Percentiles rank a stretch among this genome's conserved stretches.
Evolutionary conservation across 2,329 filamentous ascomycete genomes (phyloP).

Genomic region (Calonectria hongkongensis): DNA sequence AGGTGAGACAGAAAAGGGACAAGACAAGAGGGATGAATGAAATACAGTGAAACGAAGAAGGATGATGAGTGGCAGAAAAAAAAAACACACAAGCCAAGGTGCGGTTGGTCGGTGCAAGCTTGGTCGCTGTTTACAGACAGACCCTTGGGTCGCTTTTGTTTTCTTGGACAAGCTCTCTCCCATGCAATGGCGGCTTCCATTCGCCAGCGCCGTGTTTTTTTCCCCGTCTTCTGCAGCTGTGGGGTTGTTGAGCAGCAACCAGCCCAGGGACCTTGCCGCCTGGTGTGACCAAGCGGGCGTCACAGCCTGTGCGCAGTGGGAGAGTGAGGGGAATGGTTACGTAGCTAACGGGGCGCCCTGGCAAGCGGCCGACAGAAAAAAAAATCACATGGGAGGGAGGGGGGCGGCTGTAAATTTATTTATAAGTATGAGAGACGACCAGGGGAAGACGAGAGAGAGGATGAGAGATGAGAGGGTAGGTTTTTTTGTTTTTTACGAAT

Average conservation of each 20-base stretch:
- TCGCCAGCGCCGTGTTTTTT: slow-evolving; percentile 39
- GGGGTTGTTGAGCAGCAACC: slow-evolving; percentile 54
- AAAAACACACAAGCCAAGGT: slow-evolving; percentile 18
- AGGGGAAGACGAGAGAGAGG: no score
- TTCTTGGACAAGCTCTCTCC: background rate
- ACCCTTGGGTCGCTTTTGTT: background rate
- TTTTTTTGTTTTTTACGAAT: no score
- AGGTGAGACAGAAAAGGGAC: background rate
- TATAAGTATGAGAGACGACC: no score
- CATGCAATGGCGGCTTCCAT: slow-evolving; percentile 22
- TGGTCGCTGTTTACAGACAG: slow-evolving; percentile 37
- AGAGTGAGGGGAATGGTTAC: slow-evolving; percentile 34
- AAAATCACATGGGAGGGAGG: background rate
- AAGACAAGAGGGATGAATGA: slow-evolving; percentile 8
- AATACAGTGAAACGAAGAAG: background rate
- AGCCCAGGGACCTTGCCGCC: slow-evolving; percentile 42
- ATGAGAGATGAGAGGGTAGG: no score
- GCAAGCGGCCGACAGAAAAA: background rate
- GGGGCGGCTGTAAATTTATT: background rate
- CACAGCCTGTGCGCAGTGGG: slow-evolving; percentile 28
- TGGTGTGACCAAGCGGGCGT: slow-evolving; percentile 48
- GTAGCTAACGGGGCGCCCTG: slow-evolving; percentile 5
- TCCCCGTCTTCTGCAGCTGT: slow-evolving; percentile 47
- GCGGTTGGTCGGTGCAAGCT: slow-evolving; percentile 25
- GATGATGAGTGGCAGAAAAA: slow-evolving; percentile 1